These are phyloP conservation scores for Eimeria zaria DNA, from an alignment of 169 alveolate species.

Conservation along the genomic window DNA sequence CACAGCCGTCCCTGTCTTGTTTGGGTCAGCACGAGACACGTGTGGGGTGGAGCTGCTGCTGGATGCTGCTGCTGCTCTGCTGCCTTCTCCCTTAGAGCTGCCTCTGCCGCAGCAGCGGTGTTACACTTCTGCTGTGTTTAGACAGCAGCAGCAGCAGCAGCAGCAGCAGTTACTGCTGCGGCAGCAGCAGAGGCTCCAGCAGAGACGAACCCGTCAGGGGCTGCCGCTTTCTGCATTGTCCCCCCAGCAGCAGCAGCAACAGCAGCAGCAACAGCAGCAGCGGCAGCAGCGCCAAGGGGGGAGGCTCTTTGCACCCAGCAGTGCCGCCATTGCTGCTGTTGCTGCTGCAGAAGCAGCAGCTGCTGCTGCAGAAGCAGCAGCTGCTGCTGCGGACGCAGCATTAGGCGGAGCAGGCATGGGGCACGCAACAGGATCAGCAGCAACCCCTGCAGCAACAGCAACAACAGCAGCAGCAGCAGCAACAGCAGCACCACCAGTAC, in stretches of 20 bases:
- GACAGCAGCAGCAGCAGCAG: conserved; percentile 12
- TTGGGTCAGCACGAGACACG: conserved; percentile 32
- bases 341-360: too few species aligned
- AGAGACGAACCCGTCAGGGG: not conserved
- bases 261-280: conserved; percentile 23
- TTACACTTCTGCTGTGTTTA: not conserved
- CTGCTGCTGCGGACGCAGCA: not conserved
- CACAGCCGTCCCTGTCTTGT: conserved; percentile 63
- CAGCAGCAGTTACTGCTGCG: not conserved
- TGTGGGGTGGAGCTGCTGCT: conserved; percentile 63
- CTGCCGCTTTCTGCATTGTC: not conserved
- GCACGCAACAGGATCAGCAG: not conserved
- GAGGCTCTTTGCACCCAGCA: not conserved
- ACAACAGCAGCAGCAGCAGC: not conserved
- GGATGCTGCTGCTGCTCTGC: conserved; percentile 47
- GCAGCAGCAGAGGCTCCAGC: not conserved
- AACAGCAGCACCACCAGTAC: conserved; percentile 3
- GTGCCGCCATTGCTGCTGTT: conserved; percentile 8
- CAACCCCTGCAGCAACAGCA: not conserved
- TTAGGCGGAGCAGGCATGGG: not conserved
- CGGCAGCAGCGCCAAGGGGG: conserved; percentile 8
- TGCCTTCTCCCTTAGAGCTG: conserved; percentile 75
- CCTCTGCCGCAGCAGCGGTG: conserved; percentile 21
- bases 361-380: not conserved
- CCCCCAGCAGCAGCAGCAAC: conserved; percentile 49